Conservation (phyloP, 1,284 basidiomycete genomes). For the Pisolithus thermaeus region DNA sequence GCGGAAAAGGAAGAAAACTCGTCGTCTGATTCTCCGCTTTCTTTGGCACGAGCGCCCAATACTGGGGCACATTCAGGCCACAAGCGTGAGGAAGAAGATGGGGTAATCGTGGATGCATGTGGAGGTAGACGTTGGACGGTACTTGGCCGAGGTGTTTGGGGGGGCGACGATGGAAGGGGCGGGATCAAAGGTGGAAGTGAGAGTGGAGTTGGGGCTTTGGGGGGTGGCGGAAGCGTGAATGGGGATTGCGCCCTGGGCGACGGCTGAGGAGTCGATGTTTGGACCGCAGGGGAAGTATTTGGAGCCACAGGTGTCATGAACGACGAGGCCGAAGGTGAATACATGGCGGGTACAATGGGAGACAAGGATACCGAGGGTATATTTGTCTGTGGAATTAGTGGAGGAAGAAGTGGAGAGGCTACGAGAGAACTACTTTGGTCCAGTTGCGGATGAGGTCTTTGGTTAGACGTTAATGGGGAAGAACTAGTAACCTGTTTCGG, state of each 20-base stretch:
- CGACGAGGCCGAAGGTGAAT: neutral
- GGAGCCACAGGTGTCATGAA: neutral
- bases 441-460: constrained; percentile 1
- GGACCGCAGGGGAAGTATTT: constrained; percentile 2
- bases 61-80: neutral
- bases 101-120: neutral
- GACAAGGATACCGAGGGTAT: constrained; percentile 6
- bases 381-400: constrained; percentile 12
- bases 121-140: neutral
- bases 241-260: constrained; percentile 7
- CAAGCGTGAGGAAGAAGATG: constrained; percentile 3
- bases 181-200: constrained; percentile 22
- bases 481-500: constrained; percentile 21
- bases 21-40: constrained; percentile 20
- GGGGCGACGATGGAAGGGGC: constrained; percentile 26
- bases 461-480: neutral
- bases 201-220: constrained; percentile 11
- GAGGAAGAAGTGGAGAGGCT: constrained; percentile 12
- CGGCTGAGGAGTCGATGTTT: constrained; percentile 6
- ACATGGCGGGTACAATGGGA: constrained; percentile 2
- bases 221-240: constrained; percentile 9
- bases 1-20: constrained; percentile 27
- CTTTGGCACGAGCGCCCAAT: neutral
- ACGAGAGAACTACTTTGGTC: neutral
- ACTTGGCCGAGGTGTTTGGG: constrained; percentile 25